These are phyloP conservation scores for Xenosphaeropsis pyriputrescens DNA, from an alignment of 2,329 filamentous ascomycete species.

Conservation along the genomic window DNA sequence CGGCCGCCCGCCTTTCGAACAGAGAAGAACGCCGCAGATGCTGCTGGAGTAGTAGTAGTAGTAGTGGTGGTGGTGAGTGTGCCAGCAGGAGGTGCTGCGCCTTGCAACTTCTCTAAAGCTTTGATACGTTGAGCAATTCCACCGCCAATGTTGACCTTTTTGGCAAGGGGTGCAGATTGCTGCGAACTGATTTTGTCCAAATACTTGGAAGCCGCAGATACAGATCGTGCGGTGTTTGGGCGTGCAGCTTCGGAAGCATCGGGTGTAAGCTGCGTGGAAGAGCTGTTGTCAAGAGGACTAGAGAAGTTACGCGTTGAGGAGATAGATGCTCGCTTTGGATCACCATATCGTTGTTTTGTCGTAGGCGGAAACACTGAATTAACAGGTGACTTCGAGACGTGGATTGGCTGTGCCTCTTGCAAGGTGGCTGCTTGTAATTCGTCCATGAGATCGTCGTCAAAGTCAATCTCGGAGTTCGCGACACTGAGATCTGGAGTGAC, in stretches of 20 bases:
- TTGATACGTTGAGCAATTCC: slow-evolving; percentile 93
- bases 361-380: slow-evolving; percentile 39
- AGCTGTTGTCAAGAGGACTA: slow-evolving; percentile 18
- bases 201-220: slow-evolving; percentile 38
- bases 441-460: slow-evolving; percentile 71
- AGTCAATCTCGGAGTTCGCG: slow-evolving; percentile 26
- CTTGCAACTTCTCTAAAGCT: slow-evolving; percentile 62
- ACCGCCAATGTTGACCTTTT: slow-evolving; percentile 72
- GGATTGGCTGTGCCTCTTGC: slow-evolving; percentile 69
- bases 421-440: slow-evolving; percentile 72
- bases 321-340: slow-evolving; percentile 12
- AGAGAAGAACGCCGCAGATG: slow-evolving; percentile 40
- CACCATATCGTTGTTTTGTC: slow-evolving; percentile 9
- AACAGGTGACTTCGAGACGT: slow-evolving; percentile 71
- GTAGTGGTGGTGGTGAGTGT: slow-evolving; percentile 29
- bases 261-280: slow-evolving; percentile 23
- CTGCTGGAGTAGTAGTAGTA: slow-evolving; percentile 5
- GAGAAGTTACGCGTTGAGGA: slow-evolving; percentile 15
- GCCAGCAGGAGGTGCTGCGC: too few species aligned
- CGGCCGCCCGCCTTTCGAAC: slow-evolving; percentile 29
- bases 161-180: slow-evolving; percentile 35
- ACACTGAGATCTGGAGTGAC: slow-evolving; percentile 17
- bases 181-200: slow-evolving; percentile 39
- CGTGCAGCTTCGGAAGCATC: slow-evolving; percentile 17
- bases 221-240: slow-evolving; percentile 11